Evolutionary conservation across 768 basidiomycete species (phyloP).

Genomic region (Nidularia sp.): DNA sequence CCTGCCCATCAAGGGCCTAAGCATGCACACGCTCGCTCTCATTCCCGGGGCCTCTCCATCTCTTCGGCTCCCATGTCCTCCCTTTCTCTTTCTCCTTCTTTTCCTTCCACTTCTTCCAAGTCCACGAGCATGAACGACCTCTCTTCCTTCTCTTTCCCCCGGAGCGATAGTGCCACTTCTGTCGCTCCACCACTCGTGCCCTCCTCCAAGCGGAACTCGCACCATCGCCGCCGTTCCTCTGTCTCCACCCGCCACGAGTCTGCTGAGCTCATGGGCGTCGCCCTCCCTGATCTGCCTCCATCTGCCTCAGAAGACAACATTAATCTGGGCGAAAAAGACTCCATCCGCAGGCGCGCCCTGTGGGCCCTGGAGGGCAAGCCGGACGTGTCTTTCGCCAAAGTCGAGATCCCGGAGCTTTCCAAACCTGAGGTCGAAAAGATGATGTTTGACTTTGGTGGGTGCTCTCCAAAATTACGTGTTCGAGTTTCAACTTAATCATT

Average conservation of each 20-base stretch:
- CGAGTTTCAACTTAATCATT: conserved; percentile 6
- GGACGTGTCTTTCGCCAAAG: conserved; percentile 64
- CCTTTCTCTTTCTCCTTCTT: conserved; percentile 30
- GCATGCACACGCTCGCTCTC: conserved; percentile 60
- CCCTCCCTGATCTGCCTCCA: conserved; percentile 61
- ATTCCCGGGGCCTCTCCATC: conserved; percentile 66
- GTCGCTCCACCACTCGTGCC: conserved; percentile 15
- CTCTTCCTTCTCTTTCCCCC: conserved; percentile 21
- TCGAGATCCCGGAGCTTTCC: conserved; percentile 79
- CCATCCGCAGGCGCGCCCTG: conserved; percentile 77
- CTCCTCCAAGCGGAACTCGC: conserved; percentile 64
- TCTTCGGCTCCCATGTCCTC: conserved; percentile 41
- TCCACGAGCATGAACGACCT: conserved; percentile 32
- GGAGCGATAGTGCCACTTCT: conserved; percentile 3
- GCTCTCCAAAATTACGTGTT: conserved; percentile 6
- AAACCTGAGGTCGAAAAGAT: conserved; percentile 53
- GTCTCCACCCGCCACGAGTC: conserved; percentile 90
- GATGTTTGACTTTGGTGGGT: conserved; percentile 67
- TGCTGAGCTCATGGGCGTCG: conserved; percentile 85
- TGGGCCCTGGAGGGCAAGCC: conserved; percentile 86
- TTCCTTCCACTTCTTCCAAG: conserved; percentile 28
- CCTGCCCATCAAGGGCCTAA: conserved; percentile 29
- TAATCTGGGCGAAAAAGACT: conserved; percentile 70
- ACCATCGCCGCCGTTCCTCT: conserved; percentile 81
- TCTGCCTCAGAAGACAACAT: conserved; percentile 63